Evolutionary conservation across 768 basidiomycete species (phyloP), one percentile per base, ranked within the genome.

Genomic region (Zangia roseola): DNA sequence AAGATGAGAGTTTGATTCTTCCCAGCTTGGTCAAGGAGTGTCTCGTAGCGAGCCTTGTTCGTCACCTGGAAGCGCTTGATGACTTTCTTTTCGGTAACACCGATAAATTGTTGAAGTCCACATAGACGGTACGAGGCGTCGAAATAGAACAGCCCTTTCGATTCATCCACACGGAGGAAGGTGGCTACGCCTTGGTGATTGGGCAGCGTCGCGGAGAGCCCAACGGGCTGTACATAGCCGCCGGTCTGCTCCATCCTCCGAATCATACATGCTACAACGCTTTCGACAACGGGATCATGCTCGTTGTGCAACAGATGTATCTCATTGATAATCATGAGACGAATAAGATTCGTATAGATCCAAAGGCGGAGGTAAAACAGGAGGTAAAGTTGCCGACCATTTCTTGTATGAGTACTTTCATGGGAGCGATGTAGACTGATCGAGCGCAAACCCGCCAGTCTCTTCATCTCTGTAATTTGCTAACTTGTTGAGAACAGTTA

Each of bases 11-110:
- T 89, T 65, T 95, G 94, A 52, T 94, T 91, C 74, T 91, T 92
- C 40, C 82, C 80, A 8, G 83, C 81, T 59, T 98, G 92, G 56
- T 97, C 94, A 21, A 98, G 81, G 3, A 97, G 88, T 73, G 98
- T 99, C 69, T 99, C 97, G 74, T 99, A 99, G 70, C 94, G 95
- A 19, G 98, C 94, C 65, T 98, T 94, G 69, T 99, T 99, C 80
- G 91, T 95, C 54, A 97, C 84, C 66, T 97, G 95, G 63, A 94
- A 93, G 6, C 97, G 84, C 69, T 95, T 97, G 78, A 98, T 97
- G 0, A 97, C 97, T 69, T 97, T 98, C 79, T 97, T 98, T 76
- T 98, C 97, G 1, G 95, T 97, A 49, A 99, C 84, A 35, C 97
- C 97, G 52, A 98, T 84, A 70, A 98, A 97, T 61, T 97, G 91